Base-by-base conservation (phyloP, 2,329 filamentous ascomycete genomes). In the Alternaria viburni region DNA sequence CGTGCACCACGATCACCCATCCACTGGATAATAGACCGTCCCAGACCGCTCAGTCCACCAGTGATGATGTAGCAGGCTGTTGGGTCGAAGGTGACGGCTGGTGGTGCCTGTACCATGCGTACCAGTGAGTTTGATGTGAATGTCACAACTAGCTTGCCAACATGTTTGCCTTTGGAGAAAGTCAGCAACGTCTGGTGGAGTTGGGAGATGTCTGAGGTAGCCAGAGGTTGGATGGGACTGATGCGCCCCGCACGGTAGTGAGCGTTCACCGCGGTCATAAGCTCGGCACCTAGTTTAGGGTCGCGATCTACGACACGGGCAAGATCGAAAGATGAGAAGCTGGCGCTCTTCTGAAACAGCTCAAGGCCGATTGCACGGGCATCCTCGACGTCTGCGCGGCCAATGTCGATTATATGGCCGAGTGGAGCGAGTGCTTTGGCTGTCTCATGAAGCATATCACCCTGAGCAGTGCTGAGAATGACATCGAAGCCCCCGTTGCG, bases 361-460 rank as follows among this genome's bases (percentile, higher is more conserved):
- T 72, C 68, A 57, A 74, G 13, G 4, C 49, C 58, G 19, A 75
- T 47, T 13, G 26, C 43, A 13, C 25, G 43, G 12, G 41, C 17
- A 47, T 63, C 59, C 15, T 46, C 19, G 4, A 74, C 66, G 28
- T 74, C 71, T 1, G 67, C 6, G 21, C 68, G 56, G 11, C 69
- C 69, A 6, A 74, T 57, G 13, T 73, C 68, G 49, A 74, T 67
- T 17, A 73, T 58, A 19, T 77, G 66, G 81, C 82, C 86, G 0
- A 78, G 69, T 7, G 64, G 62, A 7, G 76, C 75, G 17, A 77
- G 44, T 23, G 21, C 21, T 46, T 46, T 46, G 17, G 21, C 21
- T 13, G 44, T 21, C 11, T 46, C 44, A 23, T 46, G 21, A 11
- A 46, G 44, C 44, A 46, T 21, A 17, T 46, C 44, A 36, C 32